These are phyloP conservation scores for Diaporthe amygdali DNA, from an alignment of 2,329 filamentous ascomycete species.

Conservation along the genomic window DNA sequence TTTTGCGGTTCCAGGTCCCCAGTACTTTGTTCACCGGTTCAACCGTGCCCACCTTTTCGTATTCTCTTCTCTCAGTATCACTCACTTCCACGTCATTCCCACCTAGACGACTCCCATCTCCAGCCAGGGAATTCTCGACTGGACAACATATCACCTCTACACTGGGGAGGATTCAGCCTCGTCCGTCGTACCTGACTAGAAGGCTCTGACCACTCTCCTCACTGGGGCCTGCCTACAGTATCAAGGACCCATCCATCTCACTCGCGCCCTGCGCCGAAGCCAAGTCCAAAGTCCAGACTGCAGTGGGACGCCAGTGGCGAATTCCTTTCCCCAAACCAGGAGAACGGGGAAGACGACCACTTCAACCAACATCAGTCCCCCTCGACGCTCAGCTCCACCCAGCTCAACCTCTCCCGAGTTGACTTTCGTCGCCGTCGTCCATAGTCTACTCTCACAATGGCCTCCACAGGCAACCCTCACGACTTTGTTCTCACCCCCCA, in stretches of 20 bases:
- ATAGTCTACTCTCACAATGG: constrained; percentile 45
- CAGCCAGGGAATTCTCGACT: background rate
- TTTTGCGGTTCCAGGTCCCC: background rate
- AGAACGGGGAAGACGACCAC: constrained; percentile 11
- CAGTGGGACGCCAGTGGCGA: constrained; percentile 20
- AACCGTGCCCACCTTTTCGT: constrained; percentile 12
- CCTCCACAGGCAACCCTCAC: constrained; percentile 54
- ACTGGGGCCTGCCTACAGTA: background rate
- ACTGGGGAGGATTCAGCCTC: background rate
- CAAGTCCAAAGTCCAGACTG: background rate
- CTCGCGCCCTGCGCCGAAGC: background rate
- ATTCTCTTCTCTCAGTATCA: constrained; percentile 2
- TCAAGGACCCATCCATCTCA: background rate
- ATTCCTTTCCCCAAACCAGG: background rate
- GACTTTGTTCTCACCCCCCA: constrained; percentile 75
- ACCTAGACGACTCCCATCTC: background rate
- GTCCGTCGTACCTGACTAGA: background rate
- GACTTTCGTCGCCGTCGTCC: background rate
- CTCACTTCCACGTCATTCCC: constrained; percentile 13
- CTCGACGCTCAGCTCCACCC: constrained; percentile 5
- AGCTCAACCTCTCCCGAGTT: background rate
- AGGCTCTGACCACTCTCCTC: background rate
- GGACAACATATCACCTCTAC: background rate
- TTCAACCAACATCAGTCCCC: background rate
- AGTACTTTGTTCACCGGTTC: constrained; percentile 4